Conservation (phyloP, 331 rosid species). For the Quercus phellos region DNA sequence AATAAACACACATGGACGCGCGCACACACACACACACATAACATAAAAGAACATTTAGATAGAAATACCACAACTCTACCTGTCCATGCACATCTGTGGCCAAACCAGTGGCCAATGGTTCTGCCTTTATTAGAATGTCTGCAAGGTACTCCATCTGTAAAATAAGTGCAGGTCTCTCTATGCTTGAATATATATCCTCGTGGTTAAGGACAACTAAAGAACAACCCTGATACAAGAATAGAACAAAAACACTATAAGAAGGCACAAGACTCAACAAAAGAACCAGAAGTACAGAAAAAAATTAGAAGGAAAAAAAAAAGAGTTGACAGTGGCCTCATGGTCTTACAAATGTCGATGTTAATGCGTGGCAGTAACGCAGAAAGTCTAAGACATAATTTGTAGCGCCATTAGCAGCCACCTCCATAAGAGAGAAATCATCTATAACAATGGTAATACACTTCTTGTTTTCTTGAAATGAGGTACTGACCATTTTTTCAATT, state of each 20-base stretch:
- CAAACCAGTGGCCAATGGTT: conserved; percentile 87
- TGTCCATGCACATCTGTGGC: conserved; percentile 98
- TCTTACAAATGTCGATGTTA: conserved; percentile 73
- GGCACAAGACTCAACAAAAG: conserved; percentile 7
- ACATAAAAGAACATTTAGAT: background rate
- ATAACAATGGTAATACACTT: conserved; percentile 49
- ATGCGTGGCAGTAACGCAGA: conserved; percentile 76
- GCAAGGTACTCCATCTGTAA: conserved; percentile 84
- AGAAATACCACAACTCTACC: conserved; percentile 40
- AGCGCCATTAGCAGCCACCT: conserved; percentile 80
- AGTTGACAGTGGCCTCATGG: background rate
- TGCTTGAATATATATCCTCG: conserved; percentile 59
- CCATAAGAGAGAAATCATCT: conserved; percentile 76
- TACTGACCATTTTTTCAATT: conserved; percentile 45
- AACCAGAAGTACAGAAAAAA: background rate
- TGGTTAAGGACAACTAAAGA: conserved; percentile 74
- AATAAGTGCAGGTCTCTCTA: conserved; percentile 47
- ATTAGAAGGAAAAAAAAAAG: background rate
- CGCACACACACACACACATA: background rate
- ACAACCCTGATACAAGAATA: conserved; percentile 52
- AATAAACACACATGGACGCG: background rate
- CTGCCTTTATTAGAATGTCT: conserved; percentile 65
- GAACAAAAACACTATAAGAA: conserved; percentile 6
- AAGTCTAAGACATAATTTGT: conserved; percentile 70
- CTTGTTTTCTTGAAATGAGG: conserved; percentile 46